Conservation (phyloP, 2,329 filamentous ascomycete species). For the Cercospora sojina region DNA sequence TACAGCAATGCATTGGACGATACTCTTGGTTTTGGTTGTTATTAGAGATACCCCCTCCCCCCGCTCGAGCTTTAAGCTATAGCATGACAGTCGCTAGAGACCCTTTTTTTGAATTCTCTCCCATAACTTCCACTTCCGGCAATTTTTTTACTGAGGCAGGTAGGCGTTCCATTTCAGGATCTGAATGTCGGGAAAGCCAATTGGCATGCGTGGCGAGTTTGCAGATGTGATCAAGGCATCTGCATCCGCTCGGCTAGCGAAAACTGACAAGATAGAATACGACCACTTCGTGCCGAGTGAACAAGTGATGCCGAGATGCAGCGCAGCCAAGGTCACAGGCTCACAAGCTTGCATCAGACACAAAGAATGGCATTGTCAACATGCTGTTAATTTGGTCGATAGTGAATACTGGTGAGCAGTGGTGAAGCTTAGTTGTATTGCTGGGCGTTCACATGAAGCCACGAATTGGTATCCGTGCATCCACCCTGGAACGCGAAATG, state of each 20-base stretch:
- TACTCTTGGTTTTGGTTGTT: slow-evolving; percentile 5
- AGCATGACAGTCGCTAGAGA: slow-evolving; percentile 1
- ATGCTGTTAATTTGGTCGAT: neutral
- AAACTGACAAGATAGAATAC: neutral
- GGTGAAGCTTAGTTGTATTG: neutral
- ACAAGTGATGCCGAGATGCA: neutral
- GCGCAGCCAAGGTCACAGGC: neutral
- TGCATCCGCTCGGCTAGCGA: neutral
- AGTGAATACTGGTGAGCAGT: neutral
- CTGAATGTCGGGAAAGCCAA: neutral
- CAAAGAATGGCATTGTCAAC: neutral
- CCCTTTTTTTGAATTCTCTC: neutral
- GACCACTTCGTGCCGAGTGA: neutral
- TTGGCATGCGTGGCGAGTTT: neutral
- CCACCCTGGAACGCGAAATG: neutral
- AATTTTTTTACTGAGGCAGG: neutral
- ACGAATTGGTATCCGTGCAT: neutral
- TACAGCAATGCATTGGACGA: slow-evolving; percentile 14
- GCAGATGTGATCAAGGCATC: neutral
- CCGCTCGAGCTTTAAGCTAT: slow-evolving; percentile 10
- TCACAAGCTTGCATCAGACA: neutral
- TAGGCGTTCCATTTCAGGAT: neutral
- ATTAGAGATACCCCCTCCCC: slow-evolving; percentile 19
- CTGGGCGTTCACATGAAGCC: slow-evolving; percentile 1
- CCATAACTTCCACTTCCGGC: neutral